Base-by-base conservation (phyloP, 257 asterid genomes). In the Primulina huaijiensis region DNA sequence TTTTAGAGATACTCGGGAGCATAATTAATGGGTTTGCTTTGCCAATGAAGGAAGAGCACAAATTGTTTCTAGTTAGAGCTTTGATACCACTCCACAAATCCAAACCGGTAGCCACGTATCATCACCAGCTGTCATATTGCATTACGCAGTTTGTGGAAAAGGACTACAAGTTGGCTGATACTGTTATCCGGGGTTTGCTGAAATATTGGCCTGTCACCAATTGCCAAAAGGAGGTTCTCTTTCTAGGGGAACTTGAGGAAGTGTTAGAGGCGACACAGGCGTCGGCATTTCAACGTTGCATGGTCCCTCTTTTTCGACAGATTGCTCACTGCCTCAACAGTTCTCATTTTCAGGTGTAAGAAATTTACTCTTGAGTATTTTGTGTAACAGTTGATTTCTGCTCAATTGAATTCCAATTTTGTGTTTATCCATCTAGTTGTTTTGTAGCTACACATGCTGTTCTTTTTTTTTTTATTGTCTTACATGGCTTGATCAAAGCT, bases 141-240 rank as follows among this genome's bases (percentile, higher is more conserved):
- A 62, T 76, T 10, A 65, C 72, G 2, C 80, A 70, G 63, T 76
- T 76, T 50, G 79, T 73, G 58, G 77, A 73, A 37, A 73, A 73
- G 62, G 77, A 73, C 52, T 65, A 65, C 43, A 65, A 69, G 30
- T 64, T 76, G 72, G 80, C 76, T 20, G 76, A 76, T 40, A 65
- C 75, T 11, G 80, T 76, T 16, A 65, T 76, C 9, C 71, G 60
- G 68, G 80, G 80, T 40, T 55, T 76, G 68, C 64, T 76, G 69
- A 75, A 75, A 67, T 75, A 75, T 38, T 75, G 79, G 79, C 79
- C 79, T 3, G 72, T 75, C 31, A 75, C 72, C 0, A 75, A 75
- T 71, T 75, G 79, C 53, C 75, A 65, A 16, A 75, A 75, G 68
- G 75, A 75, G 66, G 72, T 75, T 64, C 67, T 75, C 50, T 75